Conservation (phyloP, 768 basidiomycete genomes). For the Collybia mongolica region DNA sequence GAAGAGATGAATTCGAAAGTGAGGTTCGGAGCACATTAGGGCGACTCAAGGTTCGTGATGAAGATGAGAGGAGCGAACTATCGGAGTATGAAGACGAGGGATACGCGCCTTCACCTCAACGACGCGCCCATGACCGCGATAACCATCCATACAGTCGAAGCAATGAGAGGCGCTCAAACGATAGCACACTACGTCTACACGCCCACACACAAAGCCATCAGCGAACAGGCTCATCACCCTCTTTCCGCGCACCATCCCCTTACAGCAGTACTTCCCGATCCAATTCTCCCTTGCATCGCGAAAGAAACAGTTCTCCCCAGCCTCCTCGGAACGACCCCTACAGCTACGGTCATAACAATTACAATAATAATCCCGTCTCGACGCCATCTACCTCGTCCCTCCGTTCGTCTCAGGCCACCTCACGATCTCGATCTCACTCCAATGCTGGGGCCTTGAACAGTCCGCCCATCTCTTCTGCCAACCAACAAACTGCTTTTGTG, state of each 20-base stretch:
- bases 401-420: constrained; percentile 51
- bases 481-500: constrained; percentile 84
- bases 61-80: constrained; percentile 53
- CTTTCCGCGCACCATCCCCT: constrained; percentile 39
- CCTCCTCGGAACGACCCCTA: constrained; percentile 24
- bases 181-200: constrained; percentile 38
- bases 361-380: constrained; percentile 25
- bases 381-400: constrained; percentile 48
- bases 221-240: constrained; percentile 48
- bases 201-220: constrained; percentile 48
- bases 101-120: constrained; percentile 44
- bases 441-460: constrained; percentile 51
- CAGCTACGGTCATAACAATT: background rate
- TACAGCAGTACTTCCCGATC: constrained; percentile 42
- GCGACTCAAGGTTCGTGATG: constrained; percentile 43
- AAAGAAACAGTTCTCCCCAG: constrained; percentile 30
- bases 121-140: constrained; percentile 30
- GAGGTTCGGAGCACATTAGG: constrained; percentile 52
- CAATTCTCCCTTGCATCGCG: constrained; percentile 32
- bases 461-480: constrained; percentile 74
- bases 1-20: constrained; percentile 33
- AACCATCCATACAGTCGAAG: constrained; percentile 37
- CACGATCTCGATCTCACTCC: constrained; percentile 58
- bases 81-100: constrained; percentile 69
- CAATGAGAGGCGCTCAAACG: constrained; percentile 35